phyloP scores from a whole-genome alignment of 345 rosid genomes.

The Rhizophora apiculata region DNA sequence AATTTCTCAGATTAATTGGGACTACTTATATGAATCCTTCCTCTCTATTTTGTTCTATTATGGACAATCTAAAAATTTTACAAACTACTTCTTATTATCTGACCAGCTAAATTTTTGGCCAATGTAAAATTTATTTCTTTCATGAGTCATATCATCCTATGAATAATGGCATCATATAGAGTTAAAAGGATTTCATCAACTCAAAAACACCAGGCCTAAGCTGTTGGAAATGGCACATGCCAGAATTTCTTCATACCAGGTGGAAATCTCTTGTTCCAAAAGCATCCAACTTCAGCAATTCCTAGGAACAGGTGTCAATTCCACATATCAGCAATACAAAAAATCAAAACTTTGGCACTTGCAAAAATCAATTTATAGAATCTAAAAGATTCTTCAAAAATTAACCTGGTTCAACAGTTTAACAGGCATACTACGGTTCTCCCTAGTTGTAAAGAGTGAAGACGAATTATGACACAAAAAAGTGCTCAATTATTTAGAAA shows the following conservation, averaged over 20 bases:
- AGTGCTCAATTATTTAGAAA: not conserved
- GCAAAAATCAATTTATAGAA: not conserved
- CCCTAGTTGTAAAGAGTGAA: not conserved
- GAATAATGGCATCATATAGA: not conserved
- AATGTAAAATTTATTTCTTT: too few relatives aligned
- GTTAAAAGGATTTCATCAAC: not conserved
- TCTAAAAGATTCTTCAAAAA: not conserved
- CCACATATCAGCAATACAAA: conserved; percentile 5
- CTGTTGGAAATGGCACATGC: not conserved
- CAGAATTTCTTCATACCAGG: conserved; percentile 50
- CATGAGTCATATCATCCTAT: too few relatives aligned
- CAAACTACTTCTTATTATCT: not conserved
- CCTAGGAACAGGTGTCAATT: conserved; percentile 39
- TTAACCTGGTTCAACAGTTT: too few relatives aligned
- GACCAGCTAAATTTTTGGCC: not conserved
- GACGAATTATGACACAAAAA: too few relatives aligned
- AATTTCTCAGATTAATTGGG: too few relatives aligned
- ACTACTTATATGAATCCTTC: too few relatives aligned
- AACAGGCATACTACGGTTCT: not conserved
- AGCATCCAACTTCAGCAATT: conserved; percentile 66
- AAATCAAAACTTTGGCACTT: conserved; percentile 1
- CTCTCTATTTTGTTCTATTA: too few relatives aligned
- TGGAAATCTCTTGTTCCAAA: conserved; percentile 57
- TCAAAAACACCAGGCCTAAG: not conserved
- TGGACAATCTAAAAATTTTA: too few relatives aligned